Evolutionary conservation across 345 rosid genomes (phyloP), one percentile per base, ranked within the genome.

Genomic region (Angophora floribunda): DNA sequence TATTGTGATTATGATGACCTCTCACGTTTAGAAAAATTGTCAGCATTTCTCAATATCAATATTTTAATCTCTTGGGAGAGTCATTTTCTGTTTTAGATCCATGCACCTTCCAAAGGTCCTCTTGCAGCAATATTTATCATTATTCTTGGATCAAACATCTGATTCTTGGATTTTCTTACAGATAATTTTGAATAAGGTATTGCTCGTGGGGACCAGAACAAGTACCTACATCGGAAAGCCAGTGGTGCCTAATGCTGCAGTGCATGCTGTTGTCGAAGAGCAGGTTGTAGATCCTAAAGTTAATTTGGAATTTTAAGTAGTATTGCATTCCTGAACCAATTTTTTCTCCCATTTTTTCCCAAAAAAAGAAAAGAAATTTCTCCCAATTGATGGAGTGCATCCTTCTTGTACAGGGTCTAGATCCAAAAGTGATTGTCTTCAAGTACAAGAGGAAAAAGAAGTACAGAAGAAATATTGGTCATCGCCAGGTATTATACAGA

Each of bases 401-500:
- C 47, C 82, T 78, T 86, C 57, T 65, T 44, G 63, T 91, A 90
- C 95, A 98, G 99, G 99, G 99, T 82, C 89, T 95, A 82, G 89
- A 98, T 92, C 92, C 92, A 65, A 98, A 98, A 93, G 98, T 95
- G 19, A 91, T 95, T 10, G 98, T 98, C 86, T 98, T 95, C 94
- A 98, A 98, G 93, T 98, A 98, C 86, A 98, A 97, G 95, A 95
- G 90, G 91, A 98, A 98, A 94, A 98, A 98, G 92, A 95, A 96
- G 89, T 98, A 98, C 89, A 93, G 98, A 88, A 96, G 99, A 92
- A 98, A 96, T 89, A 98, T 96, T 53, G 99, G 99, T 78, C 99
- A 98, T 87, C 91, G 99, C 36, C 99, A 98, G 99, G 99, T 98
- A 93, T 13, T 15, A 22, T 49, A 44, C 47, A 49, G 57, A 26